phyloP scores from a whole-genome alignment of 176 grass and related monocot genomes.

The Zoysia pacifica region DNA sequence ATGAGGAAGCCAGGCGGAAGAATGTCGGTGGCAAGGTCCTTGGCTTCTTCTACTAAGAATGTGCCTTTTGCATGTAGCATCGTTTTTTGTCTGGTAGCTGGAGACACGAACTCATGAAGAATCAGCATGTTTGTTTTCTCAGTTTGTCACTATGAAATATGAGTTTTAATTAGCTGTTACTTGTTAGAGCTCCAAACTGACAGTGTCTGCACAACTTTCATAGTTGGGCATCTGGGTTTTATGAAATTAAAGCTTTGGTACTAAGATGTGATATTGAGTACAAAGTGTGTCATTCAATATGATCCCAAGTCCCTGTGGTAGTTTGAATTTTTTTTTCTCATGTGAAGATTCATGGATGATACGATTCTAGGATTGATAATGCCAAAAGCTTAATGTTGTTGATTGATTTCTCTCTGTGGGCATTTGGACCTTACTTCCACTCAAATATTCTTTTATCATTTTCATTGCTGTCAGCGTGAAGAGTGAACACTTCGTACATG shows the following conservation, averaged over 20 bases:
- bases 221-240: slow-evolving; percentile 2
- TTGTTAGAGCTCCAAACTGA: background rate
- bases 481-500: too few relatives aligned
- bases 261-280: background rate
- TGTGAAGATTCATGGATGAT: background rate
- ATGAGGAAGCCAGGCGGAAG: slow-evolving; percentile 66
- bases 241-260: background rate
- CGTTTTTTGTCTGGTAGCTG: slow-evolving; percentile 25
- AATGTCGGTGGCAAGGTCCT: slow-evolving; percentile 70
- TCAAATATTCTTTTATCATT: too few relatives aligned
- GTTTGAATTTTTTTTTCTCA: background rate
- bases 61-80: slow-evolving; percentile 12
- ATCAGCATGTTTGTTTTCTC: too few relatives aligned
- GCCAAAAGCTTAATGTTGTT: background rate
- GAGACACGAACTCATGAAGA: slow-evolving; percentile 6
- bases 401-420: too few relatives aligned
- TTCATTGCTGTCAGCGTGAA: too few relatives aligned
- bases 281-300: background rate
- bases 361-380: background rate
- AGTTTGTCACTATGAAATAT: background rate
- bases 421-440: background rate
- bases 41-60: slow-evolving; percentile 64
- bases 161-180: background rate
- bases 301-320: background rate
- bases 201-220: background rate